Percentiles rank a stretch among this genome's conserved stretches.
Evolutionary conservation across 352 stramenopile species (phyloP).

Genomic region (Elongisporangium anandrum): DNA sequence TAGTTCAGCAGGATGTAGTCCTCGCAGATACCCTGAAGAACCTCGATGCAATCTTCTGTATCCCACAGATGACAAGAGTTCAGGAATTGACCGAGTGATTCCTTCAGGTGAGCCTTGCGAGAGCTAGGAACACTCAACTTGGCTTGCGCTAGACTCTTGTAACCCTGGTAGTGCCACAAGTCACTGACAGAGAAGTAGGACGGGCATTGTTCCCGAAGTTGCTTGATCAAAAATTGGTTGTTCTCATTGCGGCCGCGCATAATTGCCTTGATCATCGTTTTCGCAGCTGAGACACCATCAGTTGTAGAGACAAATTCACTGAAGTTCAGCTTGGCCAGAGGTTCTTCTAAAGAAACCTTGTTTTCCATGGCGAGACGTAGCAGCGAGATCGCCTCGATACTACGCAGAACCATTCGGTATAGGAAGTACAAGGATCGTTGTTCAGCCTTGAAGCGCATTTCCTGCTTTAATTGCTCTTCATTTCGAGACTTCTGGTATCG

Average conservation of each 20-base stretch:
- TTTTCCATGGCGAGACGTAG: slow-evolving; percentile 61
- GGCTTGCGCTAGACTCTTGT: slow-evolving; percentile 76
- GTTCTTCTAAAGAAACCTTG: slow-evolving; percentile 64
- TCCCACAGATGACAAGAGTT: slow-evolving; percentile 86
- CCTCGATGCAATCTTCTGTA: slow-evolving; percentile 67
- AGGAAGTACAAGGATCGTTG: slow-evolving; percentile 79
- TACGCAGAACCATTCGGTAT: slow-evolving; percentile 72
- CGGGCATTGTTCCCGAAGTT: slow-evolving; percentile 80
- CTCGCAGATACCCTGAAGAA: slow-evolving; percentile 75
- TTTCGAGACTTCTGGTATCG: slow-evolving; percentile 69
- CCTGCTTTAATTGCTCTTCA: slow-evolving; percentile 69
- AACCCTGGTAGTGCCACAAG: slow-evolving; percentile 81
- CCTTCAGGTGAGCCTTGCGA: slow-evolving; percentile 53
- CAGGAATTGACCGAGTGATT: slow-evolving; percentile 76
- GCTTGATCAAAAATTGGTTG: slow-evolving; percentile 78
- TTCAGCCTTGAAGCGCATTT: slow-evolving; percentile 76
- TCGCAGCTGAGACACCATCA: slow-evolving; percentile 54
- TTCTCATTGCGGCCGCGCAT: slow-evolving; percentile 78
- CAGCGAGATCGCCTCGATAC: slow-evolving; percentile 77
- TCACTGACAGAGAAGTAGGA: slow-evolving; percentile 82
- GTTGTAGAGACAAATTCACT: slow-evolving; percentile 70
- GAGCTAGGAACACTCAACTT: slow-evolving; percentile 69
- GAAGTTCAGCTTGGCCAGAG: slow-evolving; percentile 60
- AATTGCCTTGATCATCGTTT: slow-evolving; percentile 74
- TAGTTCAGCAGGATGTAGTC: slow-evolving; percentile 76